A percentile compares a stretch with the other conserved stretches of the same genome.
Evolutionary conservation across 176 grass and related monocot genomes (phyloP).

Genomic region (Ananas comosus): DNA sequence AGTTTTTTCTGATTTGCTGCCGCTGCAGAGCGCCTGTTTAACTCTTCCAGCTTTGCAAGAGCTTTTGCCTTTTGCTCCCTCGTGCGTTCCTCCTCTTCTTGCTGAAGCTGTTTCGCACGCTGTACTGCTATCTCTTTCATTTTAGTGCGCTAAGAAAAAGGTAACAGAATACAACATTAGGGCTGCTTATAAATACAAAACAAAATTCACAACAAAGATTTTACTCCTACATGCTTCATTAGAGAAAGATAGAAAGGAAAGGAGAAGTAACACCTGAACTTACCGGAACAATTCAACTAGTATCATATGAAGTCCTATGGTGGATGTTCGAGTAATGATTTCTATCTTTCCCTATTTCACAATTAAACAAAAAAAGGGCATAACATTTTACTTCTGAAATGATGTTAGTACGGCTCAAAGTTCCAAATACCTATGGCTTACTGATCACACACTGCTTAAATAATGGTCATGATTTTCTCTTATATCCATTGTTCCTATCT

Average conservation of each 20-base stretch:
- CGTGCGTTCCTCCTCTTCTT: constrained; percentile 80
- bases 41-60: constrained; percentile 81
- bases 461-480: too few relatives aligned
- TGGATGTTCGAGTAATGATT: too few relatives aligned
- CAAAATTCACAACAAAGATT: background rate
- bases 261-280: too few relatives aligned
- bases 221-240: background rate
- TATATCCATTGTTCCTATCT: too few relatives aligned
- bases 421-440: too few relatives aligned
- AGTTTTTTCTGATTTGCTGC: constrained; percentile 36
- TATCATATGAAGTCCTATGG: background rate
- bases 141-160: constrained; percentile 52
- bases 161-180: constrained; percentile 14
- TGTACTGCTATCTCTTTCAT: constrained; percentile 86
- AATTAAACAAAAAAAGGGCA: too few relatives aligned
- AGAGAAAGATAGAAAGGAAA: too few relatives aligned
- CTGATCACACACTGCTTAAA: too few relatives aligned
- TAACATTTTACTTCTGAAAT: too few relatives aligned
- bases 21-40: constrained; percentile 60
- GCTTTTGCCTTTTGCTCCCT: constrained; percentile 90
- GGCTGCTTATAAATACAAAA: background rate
- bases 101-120: constrained; percentile 69
- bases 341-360: too few relatives aligned
- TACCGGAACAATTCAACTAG: too few relatives aligned
- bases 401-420: too few relatives aligned